Evolutionary conservation across 768 basidiomycete species (phyloP), one percentile per base, ranked within the genome.

Genomic region (Tricholoma bakamatsutake): DNA sequence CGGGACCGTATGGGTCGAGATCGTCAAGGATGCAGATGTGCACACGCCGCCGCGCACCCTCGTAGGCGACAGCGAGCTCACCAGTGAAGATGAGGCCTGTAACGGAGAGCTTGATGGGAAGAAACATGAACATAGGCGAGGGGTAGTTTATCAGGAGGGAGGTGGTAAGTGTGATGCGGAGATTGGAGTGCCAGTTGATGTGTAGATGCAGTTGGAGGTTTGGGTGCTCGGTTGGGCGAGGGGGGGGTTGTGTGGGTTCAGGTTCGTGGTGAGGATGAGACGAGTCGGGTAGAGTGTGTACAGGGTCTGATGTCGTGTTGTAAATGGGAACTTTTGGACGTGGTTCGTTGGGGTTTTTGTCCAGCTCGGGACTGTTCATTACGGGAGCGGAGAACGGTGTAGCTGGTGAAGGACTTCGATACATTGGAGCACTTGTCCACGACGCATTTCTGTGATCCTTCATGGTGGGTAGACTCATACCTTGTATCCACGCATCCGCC

Each of bases 121-220:
- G 80, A 12, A 91, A 87, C 95, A 99, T 98, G 78, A 99, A 98
- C 68, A 88, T 82, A 0, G 88, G 87, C 0, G 93, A 93, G 5
- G 97, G 97, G 68, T 98, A 98, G 72, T 99, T 97, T 71, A 99
- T 94, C 58, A 94, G 82, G 27, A 98, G 80, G 8, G 93, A 95
- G 0, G 97, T 98, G 30, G 90, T 85, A 54, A 99, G 79, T 7
- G 90, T 90, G 61, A 99, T 77, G 13, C 90, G 87, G 8, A 98
- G 77, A 68, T 97, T 86, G 9, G 95, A 92, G 52, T 86, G 81
- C 85, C 96, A 96, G 31, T 82, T 79, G 43, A 98, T 73, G 63
- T 86, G 84, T 0, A 99, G 75, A 66, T 98, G 94, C 3, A 97
- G 70, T 67, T 99, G 97, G 28, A 98, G 75, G 66, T 95, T 89